These are phyloP conservation scores for Huntiella bhutanensis DNA, from an alignment of 2,329 filamentous ascomycete species.

Conservation along the genomic window DNA sequence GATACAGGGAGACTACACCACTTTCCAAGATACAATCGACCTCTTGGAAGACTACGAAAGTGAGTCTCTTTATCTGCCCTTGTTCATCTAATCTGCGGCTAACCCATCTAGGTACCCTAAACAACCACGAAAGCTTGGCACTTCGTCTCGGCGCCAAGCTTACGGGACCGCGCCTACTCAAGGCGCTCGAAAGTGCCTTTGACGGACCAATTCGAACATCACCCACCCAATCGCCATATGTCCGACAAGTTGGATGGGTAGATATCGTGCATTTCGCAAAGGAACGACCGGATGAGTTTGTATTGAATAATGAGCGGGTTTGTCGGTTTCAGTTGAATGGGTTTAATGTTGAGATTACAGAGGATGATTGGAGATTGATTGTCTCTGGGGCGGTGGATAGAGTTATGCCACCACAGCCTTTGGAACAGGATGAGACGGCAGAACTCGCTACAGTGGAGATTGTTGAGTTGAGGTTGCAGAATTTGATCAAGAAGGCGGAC, in stretches of 20 bases:
- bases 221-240: constrained; percentile 33
- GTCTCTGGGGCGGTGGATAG: constrained; percentile 67
- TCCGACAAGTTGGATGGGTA: constrained; percentile 50
- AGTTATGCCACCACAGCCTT: constrained; percentile 56
- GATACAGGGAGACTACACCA: constrained; percentile 40
- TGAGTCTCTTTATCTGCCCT: constrained; percentile 15
- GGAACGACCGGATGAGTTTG: constrained; percentile 60
- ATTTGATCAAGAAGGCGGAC: constrained; percentile 65
- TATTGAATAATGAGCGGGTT: constrained; percentile 47
- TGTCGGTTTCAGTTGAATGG: constrained; percentile 74
- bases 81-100: neutral
- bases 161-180: constrained; percentile 63
- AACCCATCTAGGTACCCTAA: constrained; percentile 42
- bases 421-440: constrained; percentile 71
- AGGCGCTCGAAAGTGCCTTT: constrained; percentile 71
- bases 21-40: constrained; percentile 52
- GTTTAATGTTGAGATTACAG: constrained; percentile 63
- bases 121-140: constrained; percentile 71
- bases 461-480: constrained; percentile 55
- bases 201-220: constrained; percentile 51
- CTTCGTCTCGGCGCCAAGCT: constrained; percentile 70
- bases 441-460: constrained; percentile 73
- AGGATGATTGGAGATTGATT: constrained; percentile 75
- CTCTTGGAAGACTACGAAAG: constrained; percentile 64
- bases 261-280: constrained; percentile 74